Percentiles rank a stretch among this genome's conserved stretches.
phyloP scores from a whole-genome alignment of 192 early-diverging fungal species.

The Pecoramyces ruminantium region DNA sequence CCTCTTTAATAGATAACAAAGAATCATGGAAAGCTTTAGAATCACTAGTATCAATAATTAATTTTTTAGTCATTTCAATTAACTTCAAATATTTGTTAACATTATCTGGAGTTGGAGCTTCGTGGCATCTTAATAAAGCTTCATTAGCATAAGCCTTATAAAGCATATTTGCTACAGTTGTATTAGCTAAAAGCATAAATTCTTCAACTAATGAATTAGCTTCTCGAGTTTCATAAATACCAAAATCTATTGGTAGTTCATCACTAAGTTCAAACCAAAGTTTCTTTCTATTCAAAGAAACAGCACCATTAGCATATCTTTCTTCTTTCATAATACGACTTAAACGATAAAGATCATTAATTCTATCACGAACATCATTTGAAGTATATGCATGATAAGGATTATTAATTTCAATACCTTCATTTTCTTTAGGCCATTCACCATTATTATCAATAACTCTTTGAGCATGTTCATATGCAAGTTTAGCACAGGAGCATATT shows the following conservation, averaged over 20 bases:
- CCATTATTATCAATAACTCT: constrained; percentile 27
- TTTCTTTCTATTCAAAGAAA: background rate
- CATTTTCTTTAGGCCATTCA: constrained; percentile 1
- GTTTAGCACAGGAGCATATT: constrained; percentile 76
- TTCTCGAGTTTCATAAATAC: background rate
- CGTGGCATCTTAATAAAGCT: background rate
- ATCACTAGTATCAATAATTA: background rate
- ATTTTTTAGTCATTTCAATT: background rate
- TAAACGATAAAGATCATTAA: background rate
- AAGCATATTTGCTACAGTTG: background rate
- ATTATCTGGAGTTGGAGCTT: background rate
- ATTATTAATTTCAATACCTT: constrained; percentile 33
- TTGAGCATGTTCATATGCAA: constrained; percentile 93
- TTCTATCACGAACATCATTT: background rate
- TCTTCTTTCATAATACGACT: background rate
- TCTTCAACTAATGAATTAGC: background rate
- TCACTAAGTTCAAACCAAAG: background rate
- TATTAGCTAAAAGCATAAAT: background rate
- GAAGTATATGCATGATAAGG: background rate
- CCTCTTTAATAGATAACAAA: background rate
- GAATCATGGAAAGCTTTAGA: background rate
- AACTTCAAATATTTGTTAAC: background rate
- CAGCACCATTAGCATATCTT: background rate
- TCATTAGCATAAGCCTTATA: background rate
- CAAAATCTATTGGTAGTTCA: background rate